A percentile compares a stretch with the other conserved stretches of the same genome.
phyloP scores from a whole-genome alignment of 2,329 filamentous ascomycete species.

The Dactylellina parvicollis region DNA sequence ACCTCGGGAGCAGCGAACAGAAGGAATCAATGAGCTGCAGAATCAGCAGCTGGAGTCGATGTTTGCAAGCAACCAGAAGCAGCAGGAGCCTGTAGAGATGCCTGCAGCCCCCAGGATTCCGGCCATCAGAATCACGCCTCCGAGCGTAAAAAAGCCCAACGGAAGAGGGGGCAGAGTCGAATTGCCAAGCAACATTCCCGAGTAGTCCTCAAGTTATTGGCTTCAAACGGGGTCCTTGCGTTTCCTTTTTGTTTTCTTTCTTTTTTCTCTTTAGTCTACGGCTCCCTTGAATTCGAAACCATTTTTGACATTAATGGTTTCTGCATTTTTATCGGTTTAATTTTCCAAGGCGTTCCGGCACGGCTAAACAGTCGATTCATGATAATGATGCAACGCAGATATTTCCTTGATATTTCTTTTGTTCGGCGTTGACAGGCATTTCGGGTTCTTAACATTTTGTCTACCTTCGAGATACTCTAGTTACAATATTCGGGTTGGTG shows the following conservation, averaged over 20 bases:
- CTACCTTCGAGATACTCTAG: too few species aligned
- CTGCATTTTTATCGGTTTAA: too few species aligned
- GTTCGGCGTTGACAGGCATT: too few species aligned
- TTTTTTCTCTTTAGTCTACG: conserved; percentile 11
- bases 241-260: background rate
- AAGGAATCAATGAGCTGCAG: conserved; percentile 29
- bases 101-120: conserved; percentile 43
- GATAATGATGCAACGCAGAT: too few species aligned
- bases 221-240: background rate
- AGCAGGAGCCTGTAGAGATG: conserved; percentile 38
- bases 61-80: conserved; percentile 27
- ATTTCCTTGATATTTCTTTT: too few species aligned
- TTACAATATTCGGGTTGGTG: too few species aligned
- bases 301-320: too few species aligned
- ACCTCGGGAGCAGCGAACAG: conserved; percentile 19
- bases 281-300: too few species aligned
- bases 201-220: background rate
- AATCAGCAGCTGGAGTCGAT: conserved; percentile 39
- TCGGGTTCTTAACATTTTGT: too few species aligned
- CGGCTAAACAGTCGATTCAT: too few species aligned
- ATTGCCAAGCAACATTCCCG: conserved; percentile 9
- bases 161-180: conserved; percentile 17
- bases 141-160: conserved; percentile 36
- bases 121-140: conserved; percentile 43
- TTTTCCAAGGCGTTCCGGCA: too few species aligned